Base-by-base conservation (phyloP, 257 asterid genomes). In the Lycium barbarum region DNA sequence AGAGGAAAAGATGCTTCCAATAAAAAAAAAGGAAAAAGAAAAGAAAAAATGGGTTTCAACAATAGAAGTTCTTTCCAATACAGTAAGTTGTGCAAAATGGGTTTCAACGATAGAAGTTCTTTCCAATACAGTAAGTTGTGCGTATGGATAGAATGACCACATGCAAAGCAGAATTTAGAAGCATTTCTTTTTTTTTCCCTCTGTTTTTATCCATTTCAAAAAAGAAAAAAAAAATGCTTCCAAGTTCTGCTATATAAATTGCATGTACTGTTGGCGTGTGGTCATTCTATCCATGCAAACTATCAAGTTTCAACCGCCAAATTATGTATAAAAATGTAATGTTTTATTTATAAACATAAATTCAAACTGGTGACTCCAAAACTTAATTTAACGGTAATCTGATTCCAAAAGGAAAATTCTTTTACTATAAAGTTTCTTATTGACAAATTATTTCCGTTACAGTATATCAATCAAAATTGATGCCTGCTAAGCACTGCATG, bases 111-210 rank as follows among this genome's bases (percentile, higher is more conserved):
- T 59, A n/a, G 35, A 26, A 18, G 26, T 59, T 59, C 66, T 59
- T n/a, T 59, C 33, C 66, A 59, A 17, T 59, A 59, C 66, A n/a
- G 66, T 59, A 59, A 59, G 66, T 59, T 59, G 66, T 47, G 61
- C 38, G 51, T 76, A 9, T 1, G 26, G 26, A 76, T 18, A n/a
- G 82, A 3, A 45, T 0, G 7, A 73, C 6, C 45, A 40, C 45
- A 40, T 40, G 45, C 6, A 40, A 40, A 40, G 45, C 45, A 40
- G 6, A 40, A 40, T 40, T 40, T 40, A 6, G 45, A 40, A 40
- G 6, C 45, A 40, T 40, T 40, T 40, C 33, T 26, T 26, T 26
- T 26, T 26, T 26, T 26, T 26, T 26, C 33, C 33, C 33, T 26
- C 33, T 26, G 33, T 40, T 40, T 40, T 40, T 40, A 40, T 40